Conservation (phyloP, 176 grass and related monocot genomes). For the Musa itinerans region DNA sequence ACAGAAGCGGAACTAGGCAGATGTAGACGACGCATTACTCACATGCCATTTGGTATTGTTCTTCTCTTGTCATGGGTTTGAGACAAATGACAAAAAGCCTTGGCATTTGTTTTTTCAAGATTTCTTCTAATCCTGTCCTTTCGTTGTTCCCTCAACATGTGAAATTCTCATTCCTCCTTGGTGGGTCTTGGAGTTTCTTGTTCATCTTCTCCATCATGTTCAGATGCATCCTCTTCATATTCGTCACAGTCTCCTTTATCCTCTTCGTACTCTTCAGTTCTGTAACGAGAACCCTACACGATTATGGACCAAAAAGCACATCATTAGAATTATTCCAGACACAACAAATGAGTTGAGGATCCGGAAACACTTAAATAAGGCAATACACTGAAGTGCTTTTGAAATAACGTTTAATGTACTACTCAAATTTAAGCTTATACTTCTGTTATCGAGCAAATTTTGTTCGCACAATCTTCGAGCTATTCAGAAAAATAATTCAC, state of each 20-base stretch:
- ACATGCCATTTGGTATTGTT: neutral
- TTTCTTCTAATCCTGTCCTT: conserved; percentile 6
- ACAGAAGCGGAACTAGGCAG: neutral
- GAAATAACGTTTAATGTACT: too few species aligned
- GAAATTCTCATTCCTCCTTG: conserved; percentile 15
- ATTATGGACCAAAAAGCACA: neutral
- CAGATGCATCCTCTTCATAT: conserved; percentile 16
- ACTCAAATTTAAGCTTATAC: neutral
- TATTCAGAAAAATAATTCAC: neutral
- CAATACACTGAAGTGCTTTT: neutral
- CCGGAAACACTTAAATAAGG: neutral
- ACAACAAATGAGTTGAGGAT: neutral
- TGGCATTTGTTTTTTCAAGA: conserved; percentile 2
- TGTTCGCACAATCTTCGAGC: neutral
- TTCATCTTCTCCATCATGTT: neutral
- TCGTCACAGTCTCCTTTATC: conserved; percentile 14
- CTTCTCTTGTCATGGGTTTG: neutral
- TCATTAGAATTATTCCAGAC: neutral
- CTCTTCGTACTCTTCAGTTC: conserved; percentile 7
- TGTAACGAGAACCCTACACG: neutral
- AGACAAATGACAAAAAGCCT: neutral
- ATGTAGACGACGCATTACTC: neutral
- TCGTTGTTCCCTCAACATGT: conserved; percentile 7
- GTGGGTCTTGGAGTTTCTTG: conserved; percentile 4
- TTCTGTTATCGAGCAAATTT: neutral